Percentiles rank a stretch among this genome's conserved stretches.
Conservation (phyloP, 208 protist genomes). For the Trypanosoma congolense region DNA sequence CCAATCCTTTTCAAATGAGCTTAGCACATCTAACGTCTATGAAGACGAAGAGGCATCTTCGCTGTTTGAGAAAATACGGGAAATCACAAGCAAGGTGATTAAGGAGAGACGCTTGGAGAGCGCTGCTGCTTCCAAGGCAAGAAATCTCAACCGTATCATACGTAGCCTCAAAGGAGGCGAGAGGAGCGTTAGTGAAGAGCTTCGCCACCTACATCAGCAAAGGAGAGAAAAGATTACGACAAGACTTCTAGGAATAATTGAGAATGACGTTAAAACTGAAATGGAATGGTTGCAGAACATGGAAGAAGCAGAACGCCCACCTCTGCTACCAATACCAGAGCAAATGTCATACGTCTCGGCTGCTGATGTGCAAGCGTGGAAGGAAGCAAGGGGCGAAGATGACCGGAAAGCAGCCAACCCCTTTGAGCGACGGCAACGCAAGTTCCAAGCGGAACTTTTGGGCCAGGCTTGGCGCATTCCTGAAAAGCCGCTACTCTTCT, state of each 20-base stretch:
- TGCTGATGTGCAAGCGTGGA: slow-evolving; percentile 63
- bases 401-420: slow-evolving; percentile 43
- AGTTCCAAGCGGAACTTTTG: no score
- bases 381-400: slow-evolving; percentile 44
- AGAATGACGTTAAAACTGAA: slow-evolving; percentile 68
- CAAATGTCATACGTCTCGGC: slow-evolving; percentile 83
- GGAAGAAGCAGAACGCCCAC: slow-evolving; percentile 77
- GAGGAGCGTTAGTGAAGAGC: slow-evolving; percentile 20
- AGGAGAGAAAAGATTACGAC: slow-evolving; percentile 37
- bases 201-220: slow-evolving; percentile 38
- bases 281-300: slow-evolving; percentile 76
- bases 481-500: no score
- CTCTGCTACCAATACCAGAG: slow-evolving; percentile 78
- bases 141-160: slow-evolving; percentile 14
- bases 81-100: slow-evolving; percentile 30
- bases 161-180: slow-evolving; percentile 15
- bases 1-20: background rate
- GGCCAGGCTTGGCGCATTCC: no score
- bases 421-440: slow-evolving; percentile 26
- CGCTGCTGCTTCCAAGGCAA: slow-evolving; percentile 16
- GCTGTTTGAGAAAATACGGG: slow-evolving; percentile 68
- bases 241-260: slow-evolving; percentile 57
- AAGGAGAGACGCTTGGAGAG: slow-evolving; percentile 23
- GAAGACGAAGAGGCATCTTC: slow-evolving; percentile 47
- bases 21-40: slow-evolving; percentile 42